Conservation (phyloP, 1,284 basidiomycete species). For the Rhodotorula sp. region DNA sequence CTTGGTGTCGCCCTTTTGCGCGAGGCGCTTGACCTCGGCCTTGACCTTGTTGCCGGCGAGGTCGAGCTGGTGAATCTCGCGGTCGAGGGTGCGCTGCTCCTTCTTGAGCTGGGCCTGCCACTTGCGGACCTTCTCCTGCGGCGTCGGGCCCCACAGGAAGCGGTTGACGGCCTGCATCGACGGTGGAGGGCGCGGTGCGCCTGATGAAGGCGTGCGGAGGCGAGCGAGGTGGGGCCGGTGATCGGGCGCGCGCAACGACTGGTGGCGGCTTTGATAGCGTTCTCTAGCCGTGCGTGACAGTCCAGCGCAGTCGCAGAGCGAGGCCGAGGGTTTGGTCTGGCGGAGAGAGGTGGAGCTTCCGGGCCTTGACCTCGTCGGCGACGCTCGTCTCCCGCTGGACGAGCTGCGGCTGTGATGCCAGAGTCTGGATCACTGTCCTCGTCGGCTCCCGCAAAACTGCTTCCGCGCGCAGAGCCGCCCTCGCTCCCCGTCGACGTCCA, state of each 20-base stretch:
- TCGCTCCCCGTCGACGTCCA: background rate
- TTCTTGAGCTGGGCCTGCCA: constrained; percentile 83
- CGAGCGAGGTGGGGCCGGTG: background rate
- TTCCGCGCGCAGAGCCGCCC: background rate
- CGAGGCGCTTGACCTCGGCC: constrained; percentile 82
- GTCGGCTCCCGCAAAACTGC: background rate
- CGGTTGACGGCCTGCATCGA: constrained; percentile 82
- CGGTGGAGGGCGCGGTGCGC: background rate
- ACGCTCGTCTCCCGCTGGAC: background rate
- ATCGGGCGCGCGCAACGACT: background rate
- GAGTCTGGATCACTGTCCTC: background rate
- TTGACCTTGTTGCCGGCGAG: constrained; percentile 77
- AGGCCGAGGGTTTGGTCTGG: background rate
- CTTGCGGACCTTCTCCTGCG: constrained; percentile 82
- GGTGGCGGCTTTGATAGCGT: background rate
- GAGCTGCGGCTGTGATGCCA: background rate
- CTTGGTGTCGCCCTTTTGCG: constrained; percentile 87
- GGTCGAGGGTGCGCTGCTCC: constrained; percentile 77
- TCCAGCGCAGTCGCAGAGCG: too few relatives aligned
- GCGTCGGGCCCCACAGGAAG: constrained; percentile 90
- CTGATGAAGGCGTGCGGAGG: background rate
- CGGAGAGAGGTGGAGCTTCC: background rate
- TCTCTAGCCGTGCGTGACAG: background rate
- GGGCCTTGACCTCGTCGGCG: background rate
- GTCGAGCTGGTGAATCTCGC: constrained; percentile 93